Conservation (phyloP, 768 basidiomycete genomes). For the Pisolithus tinctorius region DNA sequence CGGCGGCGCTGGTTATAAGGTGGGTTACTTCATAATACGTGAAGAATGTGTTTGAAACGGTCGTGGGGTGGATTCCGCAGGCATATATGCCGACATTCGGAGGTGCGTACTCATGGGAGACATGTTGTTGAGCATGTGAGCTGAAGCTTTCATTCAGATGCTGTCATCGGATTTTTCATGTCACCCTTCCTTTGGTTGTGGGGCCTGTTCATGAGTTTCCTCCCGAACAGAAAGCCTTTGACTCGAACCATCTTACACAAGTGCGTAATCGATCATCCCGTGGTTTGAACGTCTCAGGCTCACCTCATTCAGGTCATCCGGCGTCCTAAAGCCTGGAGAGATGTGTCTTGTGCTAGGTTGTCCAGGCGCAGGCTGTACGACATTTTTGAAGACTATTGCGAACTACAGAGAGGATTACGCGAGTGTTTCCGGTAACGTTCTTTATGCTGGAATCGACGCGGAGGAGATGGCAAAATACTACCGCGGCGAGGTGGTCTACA, state of each 20-base stretch:
- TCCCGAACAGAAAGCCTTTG: slow-evolving; percentile 31
- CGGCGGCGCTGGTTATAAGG: slow-evolving; percentile 54
- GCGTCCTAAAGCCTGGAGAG: slow-evolving; percentile 69
- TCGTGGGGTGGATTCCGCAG: slow-evolving; percentile 16
- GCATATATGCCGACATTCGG: slow-evolving; percentile 55
- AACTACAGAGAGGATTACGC: slow-evolving; percentile 66
- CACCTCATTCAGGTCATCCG: slow-evolving; percentile 44
- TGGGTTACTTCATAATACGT: slow-evolving; percentile 12
- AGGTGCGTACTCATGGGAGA: slow-evolving; percentile 31
- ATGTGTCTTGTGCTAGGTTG: slow-evolving; percentile 85
- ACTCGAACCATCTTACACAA: slow-evolving; percentile 56
- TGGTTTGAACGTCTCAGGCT: neutral
- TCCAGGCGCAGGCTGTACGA: slow-evolving; percentile 79
- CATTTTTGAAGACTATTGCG: slow-evolving; percentile 79
- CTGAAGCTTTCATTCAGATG: slow-evolving; percentile 30
- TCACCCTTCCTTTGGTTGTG: slow-evolving; percentile 44
- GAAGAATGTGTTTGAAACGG: neutral
- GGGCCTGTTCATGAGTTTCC: slow-evolving; percentile 32
- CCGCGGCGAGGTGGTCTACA: slow-evolving; percentile 76
- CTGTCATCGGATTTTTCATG: slow-evolving; percentile 46
- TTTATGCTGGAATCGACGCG: slow-evolving; percentile 75
- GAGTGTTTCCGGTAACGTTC: slow-evolving; percentile 61
- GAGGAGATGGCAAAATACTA: slow-evolving; percentile 71
- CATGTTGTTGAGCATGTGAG: neutral
- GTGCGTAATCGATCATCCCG: slow-evolving; percentile 24